Percentiles rank a stretch among this genome's conserved stretches.
These are phyloP conservation scores for Piper betle DNA, from an alignment of 164 flowering plant species.

Conservation along the genomic window DNA sequence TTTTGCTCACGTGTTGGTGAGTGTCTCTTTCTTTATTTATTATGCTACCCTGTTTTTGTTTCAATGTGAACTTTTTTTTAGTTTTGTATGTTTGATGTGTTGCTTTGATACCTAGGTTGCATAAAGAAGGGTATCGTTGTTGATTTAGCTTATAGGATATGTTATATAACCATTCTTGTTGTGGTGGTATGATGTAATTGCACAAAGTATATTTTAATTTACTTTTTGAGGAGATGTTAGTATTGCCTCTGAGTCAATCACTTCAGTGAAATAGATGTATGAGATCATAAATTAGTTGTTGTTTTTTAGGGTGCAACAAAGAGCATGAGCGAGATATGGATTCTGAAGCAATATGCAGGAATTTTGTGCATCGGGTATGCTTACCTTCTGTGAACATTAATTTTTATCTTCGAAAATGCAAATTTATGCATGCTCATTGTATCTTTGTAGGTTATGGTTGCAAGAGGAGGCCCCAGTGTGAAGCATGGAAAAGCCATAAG, in stretches of 20 bases:
- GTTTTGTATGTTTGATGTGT: no score
- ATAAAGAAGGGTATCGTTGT: no score
- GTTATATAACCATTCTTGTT: no score
- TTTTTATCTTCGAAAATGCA: background rate
- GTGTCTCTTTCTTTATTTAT: slow-evolving; percentile 1
- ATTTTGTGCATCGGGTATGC: slow-evolving; percentile 70
- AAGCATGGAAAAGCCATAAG: slow-evolving; percentile 30
- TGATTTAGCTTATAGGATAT: no score
- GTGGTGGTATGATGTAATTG: no score
- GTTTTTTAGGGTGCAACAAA: slow-evolving; percentile 64
- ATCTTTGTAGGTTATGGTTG: slow-evolving; percentile 78
- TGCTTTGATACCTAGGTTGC: no score
- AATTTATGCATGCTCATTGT: background rate
- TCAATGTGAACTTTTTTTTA: background rate
- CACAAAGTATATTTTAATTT: no score
- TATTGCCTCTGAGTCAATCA: no score
- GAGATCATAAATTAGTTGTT: background rate
- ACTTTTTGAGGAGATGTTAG: no score
- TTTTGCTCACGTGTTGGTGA: slow-evolving; percentile 72
- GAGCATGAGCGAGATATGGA: slow-evolving; percentile 80
- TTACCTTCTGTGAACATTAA: slow-evolving; percentile 6
- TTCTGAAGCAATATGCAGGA: slow-evolving; percentile 51
- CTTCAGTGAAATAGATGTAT: no score
- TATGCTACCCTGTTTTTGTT: background rate
- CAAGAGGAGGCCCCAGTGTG: slow-evolving; percentile 72